phyloP scores from a whole-genome alignment of 2,329 filamentous ascomycete genomes.

The Achaetomium macrosporum region DNA sequence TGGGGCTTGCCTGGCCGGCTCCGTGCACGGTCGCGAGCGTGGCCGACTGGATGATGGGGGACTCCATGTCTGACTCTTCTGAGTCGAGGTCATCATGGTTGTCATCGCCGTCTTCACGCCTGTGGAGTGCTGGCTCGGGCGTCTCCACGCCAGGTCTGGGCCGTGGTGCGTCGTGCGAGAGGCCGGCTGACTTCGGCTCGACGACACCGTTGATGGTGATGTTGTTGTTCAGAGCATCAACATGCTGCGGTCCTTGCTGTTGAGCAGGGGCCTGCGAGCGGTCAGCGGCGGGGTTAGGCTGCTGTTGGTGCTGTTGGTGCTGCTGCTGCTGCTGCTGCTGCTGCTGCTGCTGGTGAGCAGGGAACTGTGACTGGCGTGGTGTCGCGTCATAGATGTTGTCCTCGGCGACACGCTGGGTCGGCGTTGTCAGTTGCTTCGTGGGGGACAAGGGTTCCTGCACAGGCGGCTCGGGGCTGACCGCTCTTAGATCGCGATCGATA shows the following conservation, averaged over 20 bases:
- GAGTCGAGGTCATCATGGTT: slow-evolving; percentile 9
- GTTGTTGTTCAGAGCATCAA: not conserved
- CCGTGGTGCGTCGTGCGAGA: slow-evolving; percentile 11
- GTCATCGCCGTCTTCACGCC: not conserved
- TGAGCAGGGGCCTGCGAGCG: not conserved
- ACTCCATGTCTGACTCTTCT: slow-evolving; percentile 11
- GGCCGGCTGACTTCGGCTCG: slow-evolving; percentile 18
- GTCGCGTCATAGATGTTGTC: slow-evolving; percentile 33
- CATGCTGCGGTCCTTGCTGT: not conserved
- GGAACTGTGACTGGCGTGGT: slow-evolving; percentile 25
- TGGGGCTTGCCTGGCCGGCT: not conserved
- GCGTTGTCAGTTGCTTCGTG: slow-evolving; percentile 12
- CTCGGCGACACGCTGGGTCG: slow-evolving; percentile 19
- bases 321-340: slow-evolving; percentile 6
- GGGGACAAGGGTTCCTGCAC: not conserved
- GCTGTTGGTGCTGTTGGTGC: not conserved
- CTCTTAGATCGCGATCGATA: not conserved
- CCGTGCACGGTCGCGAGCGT: slow-evolving; percentile 13
- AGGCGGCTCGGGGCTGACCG: slow-evolving; percentile 24
- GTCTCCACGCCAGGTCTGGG: not conserved
- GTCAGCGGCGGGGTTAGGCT: not conserved
- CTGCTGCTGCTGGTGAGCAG: slow-evolving; percentile 2
- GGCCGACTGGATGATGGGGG: slow-evolving; percentile 12
- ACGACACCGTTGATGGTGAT: slow-evolving; percentile 8
- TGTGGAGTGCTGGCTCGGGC: not conserved